These are phyloP conservation scores for Retiboletus flavoniger DNA, from an alignment of 1,284 basidiomycete species.

Conservation along the genomic window DNA sequence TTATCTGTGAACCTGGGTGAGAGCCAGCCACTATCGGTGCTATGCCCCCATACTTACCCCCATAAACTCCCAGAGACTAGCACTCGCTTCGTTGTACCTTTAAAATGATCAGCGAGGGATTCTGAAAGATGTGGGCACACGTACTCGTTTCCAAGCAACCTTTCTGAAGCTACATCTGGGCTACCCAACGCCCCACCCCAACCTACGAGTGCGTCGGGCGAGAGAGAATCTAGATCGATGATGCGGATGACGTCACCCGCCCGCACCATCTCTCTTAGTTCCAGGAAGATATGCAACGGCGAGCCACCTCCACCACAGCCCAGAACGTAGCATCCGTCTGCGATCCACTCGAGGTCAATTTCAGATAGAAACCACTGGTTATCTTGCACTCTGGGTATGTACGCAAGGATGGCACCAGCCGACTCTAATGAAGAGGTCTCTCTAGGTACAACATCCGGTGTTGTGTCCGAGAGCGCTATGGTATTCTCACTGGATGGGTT, in stretches of 20 bases:
- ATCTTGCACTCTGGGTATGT: slow-evolving; percentile 35
- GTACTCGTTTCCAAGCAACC: slow-evolving; percentile 42
- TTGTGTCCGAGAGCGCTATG: background rate
- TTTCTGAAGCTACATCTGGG: slow-evolving; percentile 39
- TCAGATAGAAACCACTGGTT: slow-evolving; percentile 43
- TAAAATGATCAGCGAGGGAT: background rate
- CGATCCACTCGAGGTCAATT: slow-evolving; percentile 49
- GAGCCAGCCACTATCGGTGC: background rate
- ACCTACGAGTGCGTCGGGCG: slow-evolving; percentile 33
- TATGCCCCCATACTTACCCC: slow-evolving; percentile 17
- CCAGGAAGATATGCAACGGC: slow-evolving; percentile 47
- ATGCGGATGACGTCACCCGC: slow-evolving; percentile 45
- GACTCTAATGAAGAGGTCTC: slow-evolving; percentile 3
- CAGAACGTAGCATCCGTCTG: slow-evolving; percentile 52
- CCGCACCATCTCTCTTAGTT: slow-evolving; percentile 48
- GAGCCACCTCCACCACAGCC: slow-evolving; percentile 57
- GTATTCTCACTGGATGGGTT: slow-evolving; percentile 12
- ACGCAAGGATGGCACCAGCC: slow-evolving; percentile 31
- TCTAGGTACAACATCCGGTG: slow-evolving; percentile 1
- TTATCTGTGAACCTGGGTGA: slow-evolving; percentile 26
- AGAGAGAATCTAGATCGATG: slow-evolving; percentile 31
- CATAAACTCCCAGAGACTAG: slow-evolving; percentile 27
- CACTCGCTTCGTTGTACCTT: slow-evolving; percentile 35
- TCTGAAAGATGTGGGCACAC: slow-evolving; percentile 16
- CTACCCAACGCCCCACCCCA: slow-evolving; percentile 40